These are phyloP conservation scores for Thelonectria blattea DNA, from an alignment of 2,329 filamentous ascomycete genomes.

Conservation along the genomic window DNA sequence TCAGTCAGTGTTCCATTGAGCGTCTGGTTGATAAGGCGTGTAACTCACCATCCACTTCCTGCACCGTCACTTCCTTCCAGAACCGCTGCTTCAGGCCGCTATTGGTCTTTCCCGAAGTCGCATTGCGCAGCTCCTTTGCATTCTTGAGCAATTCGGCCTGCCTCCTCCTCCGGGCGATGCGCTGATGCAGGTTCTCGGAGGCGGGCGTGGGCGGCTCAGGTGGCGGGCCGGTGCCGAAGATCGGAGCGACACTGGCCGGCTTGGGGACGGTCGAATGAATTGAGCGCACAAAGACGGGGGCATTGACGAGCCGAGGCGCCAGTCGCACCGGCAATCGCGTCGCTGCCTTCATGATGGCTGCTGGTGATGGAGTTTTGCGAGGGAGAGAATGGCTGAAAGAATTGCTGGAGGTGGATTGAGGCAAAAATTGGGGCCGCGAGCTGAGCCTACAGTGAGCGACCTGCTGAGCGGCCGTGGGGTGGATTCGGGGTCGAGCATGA, in stretches of 20 bases:
- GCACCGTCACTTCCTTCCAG: slow-evolving; percentile 83
- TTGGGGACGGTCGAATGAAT: slow-evolving; percentile 44
- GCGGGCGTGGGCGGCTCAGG: slow-evolving; percentile 61
- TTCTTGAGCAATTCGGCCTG: slow-evolving; percentile 62
- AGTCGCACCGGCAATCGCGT: slow-evolving; percentile 48
- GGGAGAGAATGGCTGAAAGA: slow-evolving; percentile 13
- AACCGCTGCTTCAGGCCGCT: slow-evolving; percentile 72
- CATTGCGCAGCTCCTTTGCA: slow-evolving; percentile 54
- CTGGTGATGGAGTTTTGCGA: slow-evolving; percentile 17
- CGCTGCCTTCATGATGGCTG: slow-evolving; percentile 48
- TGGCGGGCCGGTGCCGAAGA: slow-evolving; percentile 64
- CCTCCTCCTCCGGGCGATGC: slow-evolving; percentile 57
- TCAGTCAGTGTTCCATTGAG: not conserved
- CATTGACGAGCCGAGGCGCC: slow-evolving; percentile 35
- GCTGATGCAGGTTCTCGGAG: slow-evolving; percentile 47
- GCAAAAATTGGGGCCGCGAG: slow-evolving; percentile 29
- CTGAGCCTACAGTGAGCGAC: not conserved
- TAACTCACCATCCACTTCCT: slow-evolving; percentile 66
- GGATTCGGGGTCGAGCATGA: slow-evolving; percentile 28
- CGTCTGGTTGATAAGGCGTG: not conserved
- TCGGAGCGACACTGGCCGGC: slow-evolving; percentile 56
- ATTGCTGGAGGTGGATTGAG: not conserved
- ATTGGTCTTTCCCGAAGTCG: slow-evolving; percentile 47
- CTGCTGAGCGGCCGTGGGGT: slow-evolving; percentile 17
- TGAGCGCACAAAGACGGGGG: slow-evolving; percentile 31